Base-by-base conservation (phyloP, 2,329 filamentous ascomycete species). In the Daldinia sp. region DNA sequence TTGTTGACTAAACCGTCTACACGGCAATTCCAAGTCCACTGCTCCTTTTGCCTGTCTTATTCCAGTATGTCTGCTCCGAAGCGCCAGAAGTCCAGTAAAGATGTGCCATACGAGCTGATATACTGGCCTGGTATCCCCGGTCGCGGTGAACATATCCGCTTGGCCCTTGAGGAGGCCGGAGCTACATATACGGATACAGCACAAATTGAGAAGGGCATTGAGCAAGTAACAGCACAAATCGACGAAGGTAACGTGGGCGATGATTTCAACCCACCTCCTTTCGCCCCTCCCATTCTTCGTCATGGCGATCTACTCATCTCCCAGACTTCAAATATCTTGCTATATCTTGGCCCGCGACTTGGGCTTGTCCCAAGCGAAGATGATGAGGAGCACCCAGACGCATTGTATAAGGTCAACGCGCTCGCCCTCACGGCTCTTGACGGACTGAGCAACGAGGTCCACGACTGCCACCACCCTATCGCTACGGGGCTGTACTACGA, bases 391-490 rank as follows among this genome's bases (percentile, higher is more conserved):
- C 77, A 79, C 57, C 74, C 74, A 6, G 78, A 81, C 37, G 87
- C 82, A 3, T 78, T 86, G 51, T 90, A 86, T 69, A 84, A 86
- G 62, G 82, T 93, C 68, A 89, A 92, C 65, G 84, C 83, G 54
- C 84, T 94, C 30, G 83, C 86, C 0, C 79, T 94, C 65, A 94
- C 92, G 2, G 89, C 91, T 1, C 79, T 94, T 18, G 92, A 95
- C 74, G 87, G 87, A 0, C 79, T 94, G 53, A 87, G 87, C 74
- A 89, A 90, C 72, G 92, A 94, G 80, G 78, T 88, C 0, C 92
- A 94, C 76, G 91, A 94, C 73, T 89, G 88, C 28, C 92, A 95
- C 77, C 92, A 95, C 75, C 92, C 92, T 0, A 81, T 93, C 58
- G 84, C 87, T 1, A 75, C 81, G 0, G 76, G 78, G 1, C 76